These are phyloP conservation scores for Scleromitrula shiraiana DNA, from an alignment of 2,329 filamentous ascomycete genomes.

Conservation along the genomic window DNA sequence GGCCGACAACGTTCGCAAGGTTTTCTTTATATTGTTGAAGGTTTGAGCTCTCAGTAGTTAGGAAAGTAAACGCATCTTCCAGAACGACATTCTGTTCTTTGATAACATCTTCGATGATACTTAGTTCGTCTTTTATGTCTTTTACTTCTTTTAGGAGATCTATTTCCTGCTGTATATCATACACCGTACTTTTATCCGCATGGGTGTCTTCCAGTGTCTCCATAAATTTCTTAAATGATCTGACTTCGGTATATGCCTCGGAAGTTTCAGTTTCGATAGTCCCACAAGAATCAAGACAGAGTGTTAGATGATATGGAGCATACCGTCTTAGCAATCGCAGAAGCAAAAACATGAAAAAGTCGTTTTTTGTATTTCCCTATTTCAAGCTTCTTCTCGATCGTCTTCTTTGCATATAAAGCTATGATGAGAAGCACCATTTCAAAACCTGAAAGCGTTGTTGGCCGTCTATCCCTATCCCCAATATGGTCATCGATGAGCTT, in stretches of 20 bases:
- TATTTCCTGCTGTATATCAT: background rate
- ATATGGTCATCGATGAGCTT: too few relatives aligned
- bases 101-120: background rate
- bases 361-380: background rate
- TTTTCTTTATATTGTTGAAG: too few relatives aligned
- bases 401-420: too few relatives aligned
- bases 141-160: background rate
- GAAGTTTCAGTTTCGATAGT: too few relatives aligned
- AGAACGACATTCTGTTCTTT: background rate
- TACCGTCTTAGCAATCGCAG: background rate
- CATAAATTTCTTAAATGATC: background rate
- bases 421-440: too few relatives aligned
- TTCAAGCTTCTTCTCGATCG: background rate
- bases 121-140: background rate
- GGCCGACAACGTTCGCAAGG: background rate
- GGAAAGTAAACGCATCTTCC: background rate
- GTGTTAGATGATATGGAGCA: too few relatives aligned
- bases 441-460: too few relatives aligned
- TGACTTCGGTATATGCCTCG: background rate
- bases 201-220: background rate
- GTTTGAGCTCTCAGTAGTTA: background rate
- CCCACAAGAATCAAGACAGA: too few relatives aligned
- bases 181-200: background rate
- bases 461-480: too few relatives aligned
- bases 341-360: background rate